Base-by-base conservation (phyloP, 331 rosid species). In the Malus hybrid region DNA sequence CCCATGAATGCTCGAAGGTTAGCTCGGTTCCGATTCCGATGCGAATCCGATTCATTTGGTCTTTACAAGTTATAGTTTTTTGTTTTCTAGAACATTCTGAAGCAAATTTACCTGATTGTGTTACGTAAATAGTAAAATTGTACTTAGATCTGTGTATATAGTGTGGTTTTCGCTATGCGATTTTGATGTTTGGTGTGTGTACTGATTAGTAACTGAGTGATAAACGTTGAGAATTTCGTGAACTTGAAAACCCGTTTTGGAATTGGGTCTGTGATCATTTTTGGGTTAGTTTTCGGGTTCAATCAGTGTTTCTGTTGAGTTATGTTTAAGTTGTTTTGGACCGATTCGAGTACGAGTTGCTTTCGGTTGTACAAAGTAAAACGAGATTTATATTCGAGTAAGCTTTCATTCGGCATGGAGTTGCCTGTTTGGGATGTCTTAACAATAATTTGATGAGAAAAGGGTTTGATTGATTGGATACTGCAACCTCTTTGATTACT, bases 1-100 rank as follows among this genome's bases (percentile, higher is more conserved):
- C 62, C 65, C 73, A 86, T 86, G 88, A 86, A 82, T 67, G 61
- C 88, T 44, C 79, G 90, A 78, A 86, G 90, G 90, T 86, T 65
- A 29, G 79, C 75, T 71, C 32, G 33, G 2, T 65, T 74, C 5
- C 42, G 13, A 32, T 34, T 46, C 10, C 31, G 2, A 18, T 28
- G 12, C 61, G 20, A 73, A 36, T 73, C 42, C 6, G 76, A 73
- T 77, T 63, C 28, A 7, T 72, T 67, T 69, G 19, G 22, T 55
- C 5, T 62, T 60, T 18, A 32, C 2, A 2, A 3, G n/a, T 7
- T 28, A 28, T 55, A 12, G 16, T 61, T 27, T 67, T 6, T 27
- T 28, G 6, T 44, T 19, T 65, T 74, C 12, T 6, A 19, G 59
- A 61, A 27, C 55, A 15, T 13, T 32, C 46, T 46, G n/a, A 31